Evolutionary conservation across 257 asterid genomes (phyloP), one percentile per base, ranked within the genome.

Genomic region (Knoxia roxburghii): DNA sequence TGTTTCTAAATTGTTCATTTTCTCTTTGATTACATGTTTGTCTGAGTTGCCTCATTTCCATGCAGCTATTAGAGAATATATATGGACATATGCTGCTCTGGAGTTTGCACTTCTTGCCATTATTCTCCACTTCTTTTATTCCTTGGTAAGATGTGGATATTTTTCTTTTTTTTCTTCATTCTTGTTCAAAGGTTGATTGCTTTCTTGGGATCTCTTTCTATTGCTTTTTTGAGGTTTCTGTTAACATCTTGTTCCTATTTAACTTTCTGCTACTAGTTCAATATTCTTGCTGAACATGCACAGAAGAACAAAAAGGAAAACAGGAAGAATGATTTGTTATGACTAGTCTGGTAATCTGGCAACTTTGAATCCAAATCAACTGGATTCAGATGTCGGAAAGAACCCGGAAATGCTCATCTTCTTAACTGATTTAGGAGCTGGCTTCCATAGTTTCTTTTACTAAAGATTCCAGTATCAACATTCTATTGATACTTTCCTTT

Each of bases 1-100:
- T 37, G 41, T 37, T 3, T 37, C 41, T 37, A 37, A 37, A 37
- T 37, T 37, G 41, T 9, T 37, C 41, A 37, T 37, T 37, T 37
- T 37, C 9, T 37, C 9, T 37, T 65, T 23, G 17, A 51, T 30
- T 67, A 29, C 51, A 17, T 26, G 53, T 56, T 61, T 59, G 43
- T 67, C 69, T 57, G 68, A 52, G 27, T 70, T 62, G 12, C 52
- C 27, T 60, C 46, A 40, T 68, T 75, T 71, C 53, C 59, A 62
- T 83, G 84, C 98, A 93, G 96, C 98, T 37, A 77, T 77, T 32
- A 83, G 72, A 79, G 95, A 88, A 81, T 83, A 86, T 73, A 68
- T 80, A 77, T 90, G 96, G 96, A 87, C 94, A 13, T 93, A 79
- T 50, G 90, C 96, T 20, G 94, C 96, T 72, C 81, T 93, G 30